These are phyloP conservation scores for Grosmannia clavigera DNA, from an alignment of 2,329 filamentous ascomycete genomes.

Conservation along the genomic window DNA sequence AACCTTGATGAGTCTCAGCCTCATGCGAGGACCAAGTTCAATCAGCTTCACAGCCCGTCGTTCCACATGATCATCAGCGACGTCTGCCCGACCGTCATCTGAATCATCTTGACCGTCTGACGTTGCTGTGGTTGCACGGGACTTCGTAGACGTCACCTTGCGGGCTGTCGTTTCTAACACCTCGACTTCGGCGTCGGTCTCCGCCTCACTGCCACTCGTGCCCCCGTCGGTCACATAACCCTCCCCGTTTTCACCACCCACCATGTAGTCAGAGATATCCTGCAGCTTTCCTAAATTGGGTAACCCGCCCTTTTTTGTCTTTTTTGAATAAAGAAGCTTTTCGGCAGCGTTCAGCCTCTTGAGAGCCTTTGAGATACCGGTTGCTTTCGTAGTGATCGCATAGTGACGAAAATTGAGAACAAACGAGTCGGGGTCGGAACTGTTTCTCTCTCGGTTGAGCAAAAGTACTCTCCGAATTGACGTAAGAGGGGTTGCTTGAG, in stretches of 20 bases:
- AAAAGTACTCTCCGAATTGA: conserved; percentile 89
- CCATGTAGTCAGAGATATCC: conserved; percentile 89
- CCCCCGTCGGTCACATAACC: conserved; percentile 73
- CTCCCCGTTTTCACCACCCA: conserved; percentile 62
- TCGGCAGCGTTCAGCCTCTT: conserved; percentile 77
- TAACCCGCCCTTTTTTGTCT: conserved; percentile 55
- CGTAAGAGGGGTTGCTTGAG: conserved; percentile 75
- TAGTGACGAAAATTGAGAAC: conserved; percentile 86
- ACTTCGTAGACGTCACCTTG: conserved; percentile 42
- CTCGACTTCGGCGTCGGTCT: conserved; percentile 93
- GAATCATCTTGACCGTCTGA: conserved; percentile 24
- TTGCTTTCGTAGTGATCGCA: conserved; percentile 79
- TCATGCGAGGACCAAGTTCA: conserved; percentile 85
- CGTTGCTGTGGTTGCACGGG: conserved; percentile 32
- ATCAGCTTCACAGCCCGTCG: conserved; percentile 83
- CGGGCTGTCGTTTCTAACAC: conserved; percentile 54
- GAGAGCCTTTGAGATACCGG: conserved; percentile 73
- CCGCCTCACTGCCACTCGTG: conserved; percentile 78
- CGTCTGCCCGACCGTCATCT: conserved; percentile 30
- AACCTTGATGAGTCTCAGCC: conserved; percentile 81
- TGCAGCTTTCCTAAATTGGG: conserved; percentile 85
- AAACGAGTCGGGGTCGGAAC: conserved; percentile 55
- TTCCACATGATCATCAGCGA: conserved; percentile 47
- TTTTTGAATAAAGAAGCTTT: conserved; percentile 52
- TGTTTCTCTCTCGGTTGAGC: conserved; percentile 62